Evolutionary conservation across 768 basidiomycete species (phyloP).

Genomic region (Suillus spraguei): DNA sequence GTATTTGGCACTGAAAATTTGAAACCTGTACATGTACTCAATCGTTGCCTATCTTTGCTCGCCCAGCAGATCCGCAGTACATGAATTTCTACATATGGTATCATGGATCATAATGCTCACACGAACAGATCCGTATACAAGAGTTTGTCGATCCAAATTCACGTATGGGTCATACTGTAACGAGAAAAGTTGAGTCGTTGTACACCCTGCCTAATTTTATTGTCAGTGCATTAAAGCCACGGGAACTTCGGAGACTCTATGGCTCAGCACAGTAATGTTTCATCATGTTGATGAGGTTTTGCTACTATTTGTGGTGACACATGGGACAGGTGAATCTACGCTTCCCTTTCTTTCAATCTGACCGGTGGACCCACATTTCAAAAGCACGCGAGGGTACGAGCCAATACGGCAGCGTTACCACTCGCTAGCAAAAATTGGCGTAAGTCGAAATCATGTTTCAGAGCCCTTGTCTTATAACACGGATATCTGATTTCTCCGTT

Average conservation of each 20-base stretch:
- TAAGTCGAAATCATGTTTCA: background rate
- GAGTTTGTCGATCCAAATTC: too few relatives aligned
- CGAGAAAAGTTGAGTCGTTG: background rate
- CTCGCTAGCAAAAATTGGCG: background rate
- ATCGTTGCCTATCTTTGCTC: background rate
- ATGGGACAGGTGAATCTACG: background rate
- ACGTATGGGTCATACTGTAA: too few relatives aligned
- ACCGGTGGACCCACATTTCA: background rate
- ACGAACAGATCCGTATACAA: too few relatives aligned
- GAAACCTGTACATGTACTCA: background rate
- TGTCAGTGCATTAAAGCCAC: background rate
- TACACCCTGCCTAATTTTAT: background rate
- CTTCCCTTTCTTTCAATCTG: background rate
- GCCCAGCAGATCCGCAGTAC: background rate
- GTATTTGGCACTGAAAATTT: background rate
- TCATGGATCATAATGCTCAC: background rate
- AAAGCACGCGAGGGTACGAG: background rate
- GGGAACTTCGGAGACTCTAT: background rate
- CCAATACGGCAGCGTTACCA: background rate
- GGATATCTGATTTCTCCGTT: background rate
- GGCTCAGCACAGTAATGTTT: background rate
- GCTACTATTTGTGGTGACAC: background rate
- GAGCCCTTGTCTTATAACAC: background rate
- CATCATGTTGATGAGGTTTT: background rate
- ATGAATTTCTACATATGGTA: background rate